Evolutionary conservation across 495 filamentous ascomycete species (phyloP), one percentile per base, ranked within the genome.

Genomic region (Bacidia rubella): DNA sequence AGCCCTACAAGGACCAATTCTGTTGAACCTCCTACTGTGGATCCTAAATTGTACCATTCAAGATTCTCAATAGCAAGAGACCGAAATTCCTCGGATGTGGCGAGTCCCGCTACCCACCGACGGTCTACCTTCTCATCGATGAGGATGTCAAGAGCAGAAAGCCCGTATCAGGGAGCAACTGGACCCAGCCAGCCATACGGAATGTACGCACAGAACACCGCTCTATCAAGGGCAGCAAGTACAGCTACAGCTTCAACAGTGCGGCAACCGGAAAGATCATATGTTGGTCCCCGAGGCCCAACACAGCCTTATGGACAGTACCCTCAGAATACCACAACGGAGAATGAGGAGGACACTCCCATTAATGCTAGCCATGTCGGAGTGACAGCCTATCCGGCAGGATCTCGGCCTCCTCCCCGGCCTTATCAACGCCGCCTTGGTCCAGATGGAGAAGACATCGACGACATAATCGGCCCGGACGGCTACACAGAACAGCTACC

Each of bases 401-500:
- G 87, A 3, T 94, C 93, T 60, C 79, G 79, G 20, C 83, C 84
- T 1, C 66, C 78, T 26, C 70, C 67, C 23, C 72, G 74, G 51
- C 66, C 72, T 24, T 92, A 86, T 60, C 83, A 83, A 54, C 72
- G 86, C 54, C 77, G 79, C 38, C 67, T 82, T 47, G 82, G 83
- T 0, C 86, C 85, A 1, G 86, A 90, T 24, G 86, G 86, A 55
- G 88, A 93, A 67, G 89, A 94, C 54, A 70, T 78, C 24, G 86
- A 80, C 12, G 87, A 89, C 66, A 77, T 94, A 7, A 79, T 95
- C 55, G 88, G 87, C n/a, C 85, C 86, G 0, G 85, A 90, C 59
- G 90, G 89, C 1, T 88, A 95, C 64, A 83, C 85, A 2, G 90
- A 96, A 62, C 86, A 89, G 57, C 70, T 95, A 27, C 90, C 90